These are phyloP conservation scores for Puccinia triticina DNA, from an alignment of 1,284 basidiomycete species.

Conservation along the genomic window DNA sequence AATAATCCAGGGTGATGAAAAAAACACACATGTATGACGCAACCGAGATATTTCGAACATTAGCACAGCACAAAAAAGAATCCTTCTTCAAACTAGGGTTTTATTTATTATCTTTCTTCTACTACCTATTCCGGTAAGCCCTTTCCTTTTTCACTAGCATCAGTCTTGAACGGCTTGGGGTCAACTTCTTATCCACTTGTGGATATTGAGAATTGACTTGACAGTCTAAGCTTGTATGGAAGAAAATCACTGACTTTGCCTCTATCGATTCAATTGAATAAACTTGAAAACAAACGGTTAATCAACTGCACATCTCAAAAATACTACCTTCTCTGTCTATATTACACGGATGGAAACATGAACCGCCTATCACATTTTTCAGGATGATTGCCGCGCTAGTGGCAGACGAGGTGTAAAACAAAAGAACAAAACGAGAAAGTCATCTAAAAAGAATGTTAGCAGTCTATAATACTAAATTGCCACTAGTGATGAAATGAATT, in stretches of 20 bases:
- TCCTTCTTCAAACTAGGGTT: slow-evolving; percentile 94
- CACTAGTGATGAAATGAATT: neutral
- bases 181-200: neutral
- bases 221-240: neutral
- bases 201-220: too few relatives aligned
- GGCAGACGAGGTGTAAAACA: slow-evolving; percentile 29
- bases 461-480: neutral
- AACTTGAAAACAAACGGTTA: neutral
- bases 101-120: slow-evolving; percentile 78
- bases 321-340: neutral
- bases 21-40: slow-evolving; percentile 99
- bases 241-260: neutral
- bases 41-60: slow-evolving; percentile 96
- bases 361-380: neutral
- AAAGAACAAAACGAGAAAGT: neutral
- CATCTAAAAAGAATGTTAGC: neutral
- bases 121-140: slow-evolving; percentile 44
- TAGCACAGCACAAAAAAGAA: slow-evolving; percentile 93
- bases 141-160: neutral
- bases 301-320: neutral
- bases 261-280: neutral
- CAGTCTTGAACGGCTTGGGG: neutral
- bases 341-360: neutral
- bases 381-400: slow-evolving; percentile 45
- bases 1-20: slow-evolving; percentile 73